phyloP scores from a whole-genome alignment of 2,329 filamentous ascomycete genomes.

The Teratosphaeria epicoccoides region DNA sequence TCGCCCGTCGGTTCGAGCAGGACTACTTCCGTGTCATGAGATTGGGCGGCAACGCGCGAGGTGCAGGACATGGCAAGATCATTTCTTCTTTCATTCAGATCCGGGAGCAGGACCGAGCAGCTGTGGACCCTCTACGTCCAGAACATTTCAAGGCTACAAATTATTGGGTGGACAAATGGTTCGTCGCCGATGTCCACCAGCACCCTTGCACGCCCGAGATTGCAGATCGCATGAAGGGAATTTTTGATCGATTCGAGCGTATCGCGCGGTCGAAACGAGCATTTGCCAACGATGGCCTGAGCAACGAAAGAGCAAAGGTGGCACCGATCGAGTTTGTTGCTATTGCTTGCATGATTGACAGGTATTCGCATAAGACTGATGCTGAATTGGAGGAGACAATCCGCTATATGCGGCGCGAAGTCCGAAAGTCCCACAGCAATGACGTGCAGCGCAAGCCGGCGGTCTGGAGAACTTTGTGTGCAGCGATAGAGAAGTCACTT shows the following conservation, averaged over 20 bases:
- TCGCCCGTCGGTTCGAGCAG: neutral
- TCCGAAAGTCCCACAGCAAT: neutral
- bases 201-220: neutral
- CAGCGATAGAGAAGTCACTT: neutral
- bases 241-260: neutral
- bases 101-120: neutral
- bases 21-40: neutral
- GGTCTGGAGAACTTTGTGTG: neutral
- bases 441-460: neutral
- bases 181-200: neutral
- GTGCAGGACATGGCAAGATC: neutral
- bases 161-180: neutral
- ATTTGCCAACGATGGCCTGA: neutral
- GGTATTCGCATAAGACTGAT: neutral
- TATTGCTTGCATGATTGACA: neutral
- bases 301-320: neutral
- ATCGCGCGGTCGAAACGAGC: neutral
- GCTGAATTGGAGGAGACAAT: neutral
- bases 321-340: neutral
- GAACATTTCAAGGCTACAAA: neutral
- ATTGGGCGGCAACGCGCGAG: neutral
- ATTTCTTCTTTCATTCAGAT: neutral
- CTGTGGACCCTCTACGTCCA: neutral
- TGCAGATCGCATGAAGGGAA: neutral
- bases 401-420: neutral